A percentile compares a stretch with the other conserved stretches of the same genome.
Evolutionary conservation across 148 eudicot genomes (phyloP).

Genomic region (Rhododendron mucronatum): DNA sequence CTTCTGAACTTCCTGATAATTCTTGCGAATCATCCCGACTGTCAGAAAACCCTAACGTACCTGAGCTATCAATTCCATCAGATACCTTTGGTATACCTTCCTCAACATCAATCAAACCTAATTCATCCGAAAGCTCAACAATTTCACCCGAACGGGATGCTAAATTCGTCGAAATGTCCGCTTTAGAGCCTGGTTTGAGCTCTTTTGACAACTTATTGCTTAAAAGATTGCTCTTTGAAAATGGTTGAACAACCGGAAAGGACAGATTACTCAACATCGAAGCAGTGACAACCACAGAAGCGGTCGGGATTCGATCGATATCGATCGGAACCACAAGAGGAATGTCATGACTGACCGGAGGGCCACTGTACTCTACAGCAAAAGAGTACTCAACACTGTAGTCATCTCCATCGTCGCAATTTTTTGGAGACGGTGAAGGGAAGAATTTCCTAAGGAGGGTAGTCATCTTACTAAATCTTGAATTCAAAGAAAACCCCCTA

Average conservation of each 20-base stretch:
- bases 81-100: conserved; percentile 9
- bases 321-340: conserved; percentile 64
- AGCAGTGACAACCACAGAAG: conserved; percentile 36
- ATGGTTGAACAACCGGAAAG: conserved; percentile 57
- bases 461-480: conserved; percentile 28
- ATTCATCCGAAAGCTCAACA: conserved; percentile 9
- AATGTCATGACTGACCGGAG: conserved; percentile 42
- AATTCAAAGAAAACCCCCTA: not conserved
- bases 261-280: conserved; percentile 32
- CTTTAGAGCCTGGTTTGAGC: conserved; percentile 9
- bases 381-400: conserved; percentile 58
- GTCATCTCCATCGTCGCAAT: conserved; percentile 19
- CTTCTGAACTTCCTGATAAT: conserved; percentile 54
- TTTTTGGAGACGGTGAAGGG: conserved; percentile 26
- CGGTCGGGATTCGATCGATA: conserved; percentile 48
- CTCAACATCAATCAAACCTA: conserved; percentile 4
- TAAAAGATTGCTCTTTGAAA: conserved; percentile 22
- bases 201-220: conserved; percentile 11
- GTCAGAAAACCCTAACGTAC: conserved; percentile 60
- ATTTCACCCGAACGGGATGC: not conserved
- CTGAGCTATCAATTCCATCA: conserved; percentile 43
- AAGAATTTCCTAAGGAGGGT: conserved; percentile 35
- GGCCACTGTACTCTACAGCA: conserved; percentile 74
- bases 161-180: not conserved
- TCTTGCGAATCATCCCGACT: conserved; percentile 48